phyloP scores from a whole-genome alignment of 225 moss, liverwort and hornwort genomes.

The Sphagnum tenellum region DNA sequence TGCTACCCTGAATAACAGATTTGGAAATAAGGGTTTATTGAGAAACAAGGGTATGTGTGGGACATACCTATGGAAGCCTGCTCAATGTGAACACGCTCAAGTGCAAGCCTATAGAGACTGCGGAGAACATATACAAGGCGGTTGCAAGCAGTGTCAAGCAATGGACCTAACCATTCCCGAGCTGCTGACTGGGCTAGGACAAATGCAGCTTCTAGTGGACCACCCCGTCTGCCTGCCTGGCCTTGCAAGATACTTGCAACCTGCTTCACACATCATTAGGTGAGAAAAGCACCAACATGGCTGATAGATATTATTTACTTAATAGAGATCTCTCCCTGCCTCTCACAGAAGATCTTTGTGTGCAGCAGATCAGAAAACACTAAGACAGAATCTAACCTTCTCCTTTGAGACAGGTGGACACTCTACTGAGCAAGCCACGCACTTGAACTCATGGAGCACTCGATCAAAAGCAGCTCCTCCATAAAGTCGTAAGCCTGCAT shows the following conservation, averaged over 20 bases:
- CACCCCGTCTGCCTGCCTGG: conserved; percentile 61
- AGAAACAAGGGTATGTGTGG: no score
- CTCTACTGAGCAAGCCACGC: conserved; percentile 68
- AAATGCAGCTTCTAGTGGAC: conserved; percentile 43
- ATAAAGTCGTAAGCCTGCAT: conserved; percentile 53
- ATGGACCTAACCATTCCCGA: conserved; percentile 63
- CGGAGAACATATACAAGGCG: conserved; percentile 58
- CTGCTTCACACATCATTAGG: conserved; percentile 9
- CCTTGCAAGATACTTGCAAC: conserved; percentile 74
- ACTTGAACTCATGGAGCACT: conserved; percentile 73
- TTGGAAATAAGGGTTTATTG: no score
- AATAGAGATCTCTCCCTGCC: no score
- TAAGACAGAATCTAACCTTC: conserved; percentile 24
- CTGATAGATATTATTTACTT: no score
- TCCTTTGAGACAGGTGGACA: conserved; percentile 79
- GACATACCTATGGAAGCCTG: conserved; percentile 35
- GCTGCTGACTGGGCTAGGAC: conserved; percentile 69
- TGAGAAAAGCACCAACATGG: no score
- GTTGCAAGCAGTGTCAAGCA: conserved; percentile 67
- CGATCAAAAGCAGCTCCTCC: conserved; percentile 80
- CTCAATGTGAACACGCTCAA: conserved; percentile 59
- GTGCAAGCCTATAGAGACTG: conserved; percentile 66
- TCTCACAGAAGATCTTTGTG: no score
- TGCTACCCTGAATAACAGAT: no score
- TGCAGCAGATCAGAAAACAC: no score